Conservation (phyloP, 805 yeast genomes). For the Pichia insulana region DNA sequence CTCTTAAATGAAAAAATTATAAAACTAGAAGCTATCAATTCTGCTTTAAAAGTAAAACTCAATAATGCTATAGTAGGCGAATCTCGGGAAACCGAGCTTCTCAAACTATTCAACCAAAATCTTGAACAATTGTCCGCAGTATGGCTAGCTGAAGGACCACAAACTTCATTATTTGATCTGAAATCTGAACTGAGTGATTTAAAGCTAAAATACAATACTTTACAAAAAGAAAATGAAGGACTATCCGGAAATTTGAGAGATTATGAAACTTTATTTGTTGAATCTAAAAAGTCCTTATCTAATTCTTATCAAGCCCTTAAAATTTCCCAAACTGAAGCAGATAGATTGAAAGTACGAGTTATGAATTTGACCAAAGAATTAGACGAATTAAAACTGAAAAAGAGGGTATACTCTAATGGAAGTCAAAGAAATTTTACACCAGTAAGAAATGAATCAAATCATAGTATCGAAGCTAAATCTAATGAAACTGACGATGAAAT, state of each 20-base stretch:
- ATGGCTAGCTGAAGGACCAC: slow-evolving; percentile 10
- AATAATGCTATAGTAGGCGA: slow-evolving; percentile 1
- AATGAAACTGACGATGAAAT: slow-evolving; percentile 12
- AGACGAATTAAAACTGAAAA: slow-evolving; percentile 51
- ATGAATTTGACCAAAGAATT: slow-evolving; percentile 54
- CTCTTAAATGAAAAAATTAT: slow-evolving; percentile 36
- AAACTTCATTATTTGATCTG: background rate
- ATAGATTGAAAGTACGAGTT: slow-evolving; percentile 47
- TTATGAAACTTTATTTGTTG: slow-evolving; percentile 59
- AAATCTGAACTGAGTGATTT: background rate
- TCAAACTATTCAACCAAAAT: background rate
- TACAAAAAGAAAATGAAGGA: slow-evolving; percentile 23
- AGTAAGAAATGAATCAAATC: background rate
- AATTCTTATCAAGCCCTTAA: slow-evolving; percentile 70
- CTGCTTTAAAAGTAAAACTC: slow-evolving; percentile 35
- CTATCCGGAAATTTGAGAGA: slow-evolving; percentile 17
- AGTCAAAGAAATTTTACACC: slow-evolving; percentile 2
- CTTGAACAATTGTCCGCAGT: slow-evolving; percentile 10
- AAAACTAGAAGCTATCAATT: slow-evolving; percentile 40
- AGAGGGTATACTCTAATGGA: slow-evolving; percentile 15
- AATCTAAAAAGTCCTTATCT: slow-evolving; percentile 61
- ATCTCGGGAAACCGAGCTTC: background rate
- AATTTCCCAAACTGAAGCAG: slow-evolving; percentile 63
- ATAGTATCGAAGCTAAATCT: background rate
- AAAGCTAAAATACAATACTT: slow-evolving; percentile 22